Evolutionary conservation across 2,329 filamentous ascomycete genomes (phyloP).

Genomic region (Colletotrichum gigasporum): DNA sequence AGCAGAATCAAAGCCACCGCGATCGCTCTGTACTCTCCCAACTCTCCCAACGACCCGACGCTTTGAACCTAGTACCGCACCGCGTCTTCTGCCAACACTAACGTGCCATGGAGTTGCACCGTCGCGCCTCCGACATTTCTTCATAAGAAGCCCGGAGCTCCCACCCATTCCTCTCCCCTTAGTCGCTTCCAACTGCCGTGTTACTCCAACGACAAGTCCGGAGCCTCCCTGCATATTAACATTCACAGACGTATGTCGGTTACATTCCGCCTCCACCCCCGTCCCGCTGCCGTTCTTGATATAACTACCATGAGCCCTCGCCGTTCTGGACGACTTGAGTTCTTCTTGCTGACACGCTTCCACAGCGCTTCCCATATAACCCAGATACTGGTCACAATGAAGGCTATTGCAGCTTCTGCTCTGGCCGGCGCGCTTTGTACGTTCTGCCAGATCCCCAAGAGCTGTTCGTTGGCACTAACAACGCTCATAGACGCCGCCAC

Average conservation of each 20-base stretch:
- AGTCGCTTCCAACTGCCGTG: not conserved
- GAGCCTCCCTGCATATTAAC: conserved; percentile 11
- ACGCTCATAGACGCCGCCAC: conserved; percentile 35
- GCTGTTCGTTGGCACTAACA: conserved; percentile 1
- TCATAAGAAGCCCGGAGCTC: conserved; percentile 29
- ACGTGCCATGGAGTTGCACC: conserved; percentile 11
- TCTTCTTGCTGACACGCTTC: not conserved
- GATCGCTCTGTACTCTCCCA: not conserved
- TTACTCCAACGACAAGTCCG: not conserved
- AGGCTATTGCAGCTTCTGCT: conserved; percentile 20
- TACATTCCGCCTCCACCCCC: not conserved
- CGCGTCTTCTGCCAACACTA: not conserved
- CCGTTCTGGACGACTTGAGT: too few relatives aligned
- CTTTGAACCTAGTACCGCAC: conserved; percentile 27
- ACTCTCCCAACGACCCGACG: conserved; percentile 8
- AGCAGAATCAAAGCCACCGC: conserved; percentile 7
- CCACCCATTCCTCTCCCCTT: not conserved
- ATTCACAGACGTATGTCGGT: conserved; percentile 15
- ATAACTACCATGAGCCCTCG: not conserved
- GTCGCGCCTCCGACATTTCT: not conserved
- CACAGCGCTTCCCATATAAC: not conserved
- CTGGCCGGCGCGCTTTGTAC: conserved; percentile 25
- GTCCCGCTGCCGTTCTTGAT: not conserved
- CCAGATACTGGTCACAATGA: conserved; percentile 12
- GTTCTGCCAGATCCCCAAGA: not conserved